Base-by-base conservation (phyloP, 2,329 filamentous ascomycete genomes). In the Zasmidium cellare region DNA sequence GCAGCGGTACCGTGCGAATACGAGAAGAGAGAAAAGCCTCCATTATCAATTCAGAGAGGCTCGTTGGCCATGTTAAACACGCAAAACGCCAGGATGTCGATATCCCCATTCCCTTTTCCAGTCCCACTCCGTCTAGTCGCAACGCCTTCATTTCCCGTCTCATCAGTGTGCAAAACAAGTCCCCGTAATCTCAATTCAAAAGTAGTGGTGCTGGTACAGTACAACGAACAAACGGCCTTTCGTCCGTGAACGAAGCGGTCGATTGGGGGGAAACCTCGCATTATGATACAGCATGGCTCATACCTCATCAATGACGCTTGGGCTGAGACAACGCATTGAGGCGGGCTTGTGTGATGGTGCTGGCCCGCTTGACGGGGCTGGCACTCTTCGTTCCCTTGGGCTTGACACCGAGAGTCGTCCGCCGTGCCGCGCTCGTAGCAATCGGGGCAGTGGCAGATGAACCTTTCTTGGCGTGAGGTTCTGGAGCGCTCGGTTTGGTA, bases 341-440 rank as follows among this genome's bases (percentile, higher is more conserved):
- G 41, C 70, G 63, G 22, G 65, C 69, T 60, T 66, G 65, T 46
- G 65, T 70, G 50, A 73, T 71, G 9, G 60, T 62, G 54, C 57
- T 65, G 18, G 64, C 47, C 19, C 65, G 62, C 61, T 65, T 67
- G 22, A 61, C 61, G 7, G 63, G 57, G 55, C 56, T 64, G 18
- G 46, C 38, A 38, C 41, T 65, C 65, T 65, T 69, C 1, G 55
- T 51, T 38, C 65, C 64, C 59, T 70, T 72, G 7, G 70, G 68
- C 62, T 72, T 73, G 14, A 72, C 69, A 23, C 70, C 70, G 2
- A 71, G 60, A 1, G 71, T 71, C 9, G 71, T 65, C 3, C 63
- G 61, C 22, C 65, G 60, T 23, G 59, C 61, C 16, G 60, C 56
- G 3, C 55, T 58, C 19, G 63, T 54, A 2, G 61, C 58, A 46